These are phyloP conservation scores for Pichia paraexigua DNA, from an alignment of 805 yeast species.

Conservation along the genomic window DNA sequence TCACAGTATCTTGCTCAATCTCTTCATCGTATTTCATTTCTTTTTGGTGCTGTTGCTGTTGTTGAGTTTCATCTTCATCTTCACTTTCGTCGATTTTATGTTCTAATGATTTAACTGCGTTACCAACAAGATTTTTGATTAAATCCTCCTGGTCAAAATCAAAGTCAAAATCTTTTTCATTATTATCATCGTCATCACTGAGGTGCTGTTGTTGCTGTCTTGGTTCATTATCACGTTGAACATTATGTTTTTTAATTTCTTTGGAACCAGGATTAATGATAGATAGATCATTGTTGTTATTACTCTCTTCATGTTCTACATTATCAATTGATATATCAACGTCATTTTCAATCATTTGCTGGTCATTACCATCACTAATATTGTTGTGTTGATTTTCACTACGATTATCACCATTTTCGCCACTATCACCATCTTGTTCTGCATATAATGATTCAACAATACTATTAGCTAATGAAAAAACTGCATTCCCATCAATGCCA, in stretches of 20 bases:
- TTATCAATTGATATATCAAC: background rate
- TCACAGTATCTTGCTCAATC: background rate
- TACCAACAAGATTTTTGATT: slow-evolving; percentile 3
- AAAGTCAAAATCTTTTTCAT: slow-evolving; percentile 1
- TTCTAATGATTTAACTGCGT: slow-evolving; percentile 3
- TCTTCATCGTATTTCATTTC: background rate
- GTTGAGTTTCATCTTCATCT: background rate
- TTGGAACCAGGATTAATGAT: background rate
- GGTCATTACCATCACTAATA: background rate
- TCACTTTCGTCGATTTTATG: background rate
- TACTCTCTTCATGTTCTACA: background rate
- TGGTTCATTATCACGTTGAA: background rate
- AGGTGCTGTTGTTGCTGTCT: background rate
- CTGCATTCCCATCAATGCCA: background rate
- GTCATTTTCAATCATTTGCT: background rate
- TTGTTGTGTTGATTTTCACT: background rate
- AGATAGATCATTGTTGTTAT: background rate
- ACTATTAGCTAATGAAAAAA: slow-evolving; percentile 3
- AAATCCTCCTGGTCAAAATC: slow-evolving; percentile 7
- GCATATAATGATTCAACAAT: slow-evolving; percentile 6
- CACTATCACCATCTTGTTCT: background rate
- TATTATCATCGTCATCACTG: background rate
- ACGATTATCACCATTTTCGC: background rate
- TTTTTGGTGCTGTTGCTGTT: background rate
- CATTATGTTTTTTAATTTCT: background rate